Base-by-base conservation (phyloP, 2,329 filamentous ascomycete species). In the Exophiala aquamarina region DNA sequence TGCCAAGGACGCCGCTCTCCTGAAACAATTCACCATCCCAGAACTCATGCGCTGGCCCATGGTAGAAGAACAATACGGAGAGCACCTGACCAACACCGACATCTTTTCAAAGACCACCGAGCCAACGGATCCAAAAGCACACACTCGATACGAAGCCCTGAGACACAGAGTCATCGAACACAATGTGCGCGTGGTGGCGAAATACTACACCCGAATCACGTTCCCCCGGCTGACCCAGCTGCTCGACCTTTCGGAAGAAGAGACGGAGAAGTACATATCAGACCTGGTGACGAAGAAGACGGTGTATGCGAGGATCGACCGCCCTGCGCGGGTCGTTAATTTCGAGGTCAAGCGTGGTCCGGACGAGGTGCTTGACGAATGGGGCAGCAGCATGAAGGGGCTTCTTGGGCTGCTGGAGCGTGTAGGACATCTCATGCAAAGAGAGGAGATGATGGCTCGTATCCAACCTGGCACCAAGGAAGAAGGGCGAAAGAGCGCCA, bases 361-460 rank as follows among this genome's bases (percentile, higher is more conserved):
- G 1, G 93, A 98, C 65, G 93, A 98, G 69, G 84, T 96, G 43
- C 74, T 98, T 63, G 98, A 98, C 65, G 93, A 98, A 72, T 98
- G 93, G 93, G 95, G 90, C 67, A 86, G 88, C 63, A 95, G 96
- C 70, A 97, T 95, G 89, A 95, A 93, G 84, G 91, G 85, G 64
- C 71, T 95, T 61, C 72, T 95, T 57, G 89, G 89, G 9, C 72
- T 92, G 45, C 66, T 95, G 64, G 90, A 95, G 77, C 81, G 90
- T 55, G 94, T 98, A 52, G 93, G 98, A 66, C 93, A 98, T 69
- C 77, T 98, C 62, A 98, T 98, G 64, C 98, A 94, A 45, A 97
- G 97, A 78, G 93, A 98, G 73, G 93, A 98, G 78, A 98, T 98
- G 93, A 98, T 98, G 93, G 93, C 93, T 32, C 81, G 91, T 50